Conservation (phyloP, 1,139 yeast species). For the Komagataea norvegica region DNA sequence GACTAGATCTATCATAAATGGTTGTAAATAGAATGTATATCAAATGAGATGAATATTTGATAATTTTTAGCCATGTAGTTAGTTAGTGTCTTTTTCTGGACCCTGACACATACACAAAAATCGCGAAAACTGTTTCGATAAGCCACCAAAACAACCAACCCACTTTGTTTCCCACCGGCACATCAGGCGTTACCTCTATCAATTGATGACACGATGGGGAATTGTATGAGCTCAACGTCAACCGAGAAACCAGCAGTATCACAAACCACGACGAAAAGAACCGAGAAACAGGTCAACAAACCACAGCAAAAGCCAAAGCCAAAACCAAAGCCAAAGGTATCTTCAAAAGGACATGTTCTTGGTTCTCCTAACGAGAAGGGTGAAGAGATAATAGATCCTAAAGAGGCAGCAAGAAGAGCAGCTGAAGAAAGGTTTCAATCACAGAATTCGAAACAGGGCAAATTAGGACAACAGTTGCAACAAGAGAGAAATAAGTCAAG, state of each 20-base stretch:
- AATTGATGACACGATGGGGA: conserved; percentile 8
- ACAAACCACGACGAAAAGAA: conserved; percentile 6
- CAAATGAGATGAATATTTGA: too few relatives aligned
- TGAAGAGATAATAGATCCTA: conserved; percentile 3
- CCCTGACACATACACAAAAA: too few relatives aligned
- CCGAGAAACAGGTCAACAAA: conserved; percentile 1
- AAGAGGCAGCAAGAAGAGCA: conserved; percentile 77
- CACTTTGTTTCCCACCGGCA: too few relatives aligned
- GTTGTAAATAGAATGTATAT: too few relatives aligned
- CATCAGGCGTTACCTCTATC: too few relatives aligned
- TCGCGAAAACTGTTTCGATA: too few relatives aligned
- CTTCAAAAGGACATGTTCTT: conserved; percentile 11
- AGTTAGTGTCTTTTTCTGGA: too few relatives aligned
- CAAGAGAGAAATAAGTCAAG: conserved; percentile 24
- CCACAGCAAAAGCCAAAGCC: neutral
- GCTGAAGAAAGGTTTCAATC: conserved; percentile 31
- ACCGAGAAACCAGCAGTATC: conserved; percentile 1
- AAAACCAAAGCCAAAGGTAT: neutral
- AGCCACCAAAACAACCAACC: too few relatives aligned
- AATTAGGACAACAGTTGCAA: conserved; percentile 25
- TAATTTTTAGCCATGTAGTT: too few relatives aligned
- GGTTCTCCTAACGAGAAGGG: conserved; percentile 5
- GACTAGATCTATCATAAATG: too few relatives aligned
- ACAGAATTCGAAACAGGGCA: conserved; percentile 19
- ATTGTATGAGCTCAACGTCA: conserved; percentile 11